These are phyloP conservation scores for Acorus gramineus DNA, from an alignment of 106 monocot genomes.

Conservation along the genomic window DNA sequence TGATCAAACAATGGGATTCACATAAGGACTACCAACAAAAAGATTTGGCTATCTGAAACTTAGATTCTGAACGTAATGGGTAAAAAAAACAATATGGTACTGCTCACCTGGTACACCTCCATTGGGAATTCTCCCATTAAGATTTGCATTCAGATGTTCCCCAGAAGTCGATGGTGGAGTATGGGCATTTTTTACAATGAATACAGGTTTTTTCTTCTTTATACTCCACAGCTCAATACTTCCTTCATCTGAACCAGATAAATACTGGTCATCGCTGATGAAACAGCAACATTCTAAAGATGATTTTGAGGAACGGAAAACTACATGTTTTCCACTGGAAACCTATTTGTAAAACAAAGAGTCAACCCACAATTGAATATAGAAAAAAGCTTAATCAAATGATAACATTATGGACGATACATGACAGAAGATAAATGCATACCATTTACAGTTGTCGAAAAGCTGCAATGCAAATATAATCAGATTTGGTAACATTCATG, in stretches of 20 bases:
- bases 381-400: neutral
- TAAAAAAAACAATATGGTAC: too few relatives aligned
- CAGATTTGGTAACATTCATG: too few relatives aligned
- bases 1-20: neutral
- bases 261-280: constrained; percentile 72
- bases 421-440: too few relatives aligned
- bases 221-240: constrained; percentile 81
- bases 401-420: neutral
- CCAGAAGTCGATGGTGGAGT: constrained; percentile 7
- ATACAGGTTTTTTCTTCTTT: constrained; percentile 66
- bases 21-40: neutral
- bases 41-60: too few relatives aligned
- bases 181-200: constrained; percentile 85
- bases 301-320: constrained; percentile 62
- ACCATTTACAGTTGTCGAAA: too few relatives aligned
- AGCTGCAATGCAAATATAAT: too few relatives aligned
- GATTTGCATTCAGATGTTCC: constrained; percentile 13
- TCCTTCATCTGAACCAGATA: constrained; percentile 95
- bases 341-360: constrained; percentile 28
- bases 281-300: constrained; percentile 90
- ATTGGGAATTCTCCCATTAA: constrained; percentile 17
- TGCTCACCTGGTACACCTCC: constrained; percentile 24
- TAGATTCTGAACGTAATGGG: too few relatives aligned
- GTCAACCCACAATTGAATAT: neutral
- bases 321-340: constrained; percentile 69